Conservation (phyloP, 31 red algal genomes). For the Bonnemaisonia californica region DNA sequence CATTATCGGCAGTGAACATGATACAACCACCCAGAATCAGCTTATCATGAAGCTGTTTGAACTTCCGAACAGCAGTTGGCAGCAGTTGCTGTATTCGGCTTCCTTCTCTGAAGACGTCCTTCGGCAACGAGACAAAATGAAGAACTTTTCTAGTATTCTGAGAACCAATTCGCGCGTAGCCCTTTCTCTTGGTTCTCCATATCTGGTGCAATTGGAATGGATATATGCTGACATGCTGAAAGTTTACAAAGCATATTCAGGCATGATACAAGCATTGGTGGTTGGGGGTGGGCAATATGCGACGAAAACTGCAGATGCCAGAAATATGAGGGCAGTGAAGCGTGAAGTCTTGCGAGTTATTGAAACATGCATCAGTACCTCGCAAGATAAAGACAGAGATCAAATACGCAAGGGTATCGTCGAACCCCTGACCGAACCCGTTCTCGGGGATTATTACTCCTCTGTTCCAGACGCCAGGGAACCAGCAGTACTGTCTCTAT, state of each 20-base stretch:
- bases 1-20: conserved; percentile 78
- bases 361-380: conserved; percentile 76
- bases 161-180: conserved; percentile 85
- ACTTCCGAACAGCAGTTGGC: conserved; percentile 93
- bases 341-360: conserved; percentile 84
- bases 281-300: conserved; percentile 66
- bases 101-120: conserved; percentile 63
- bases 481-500: conserved; percentile 89
- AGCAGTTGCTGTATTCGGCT: conserved; percentile 78
- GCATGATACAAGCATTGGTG: conserved; percentile 73
- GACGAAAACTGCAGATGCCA: conserved; percentile 77
- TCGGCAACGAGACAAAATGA: conserved; percentile 83
- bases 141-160: conserved; percentile 91
- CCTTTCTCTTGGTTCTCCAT: conserved; percentile 79
- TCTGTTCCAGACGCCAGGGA: conserved; percentile 91
- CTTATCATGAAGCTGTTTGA: conserved; percentile 92
- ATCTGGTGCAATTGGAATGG: conserved; percentile 79
- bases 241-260: conserved; percentile 87
- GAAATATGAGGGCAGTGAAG: conserved; percentile 96
- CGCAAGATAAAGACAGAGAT: conserved; percentile 71
- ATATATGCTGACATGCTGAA: conserved; percentile 91
- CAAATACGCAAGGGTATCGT: conserved; percentile 76
- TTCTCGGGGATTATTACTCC: conserved; percentile 88
- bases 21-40: conserved; percentile 38
- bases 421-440: conserved; percentile 77